Conservation (phyloP, 1,139 yeast genomes). For the Magnusiomyces tetraspermus region DNA sequence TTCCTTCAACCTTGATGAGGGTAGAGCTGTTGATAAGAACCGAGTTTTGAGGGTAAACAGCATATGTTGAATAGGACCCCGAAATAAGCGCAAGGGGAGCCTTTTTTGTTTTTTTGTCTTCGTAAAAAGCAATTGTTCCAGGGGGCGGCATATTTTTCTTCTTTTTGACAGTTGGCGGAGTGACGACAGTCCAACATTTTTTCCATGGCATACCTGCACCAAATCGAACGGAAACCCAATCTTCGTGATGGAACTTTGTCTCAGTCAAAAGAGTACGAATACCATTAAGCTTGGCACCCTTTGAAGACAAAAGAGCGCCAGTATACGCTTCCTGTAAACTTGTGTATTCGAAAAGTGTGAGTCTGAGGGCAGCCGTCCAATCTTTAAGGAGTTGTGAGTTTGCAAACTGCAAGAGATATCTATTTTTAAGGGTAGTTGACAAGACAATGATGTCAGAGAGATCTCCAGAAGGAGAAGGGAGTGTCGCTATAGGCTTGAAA, state of each 20-base stretch:
- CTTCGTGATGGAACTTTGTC: constrained; percentile 78
- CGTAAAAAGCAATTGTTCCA: constrained; percentile 35
- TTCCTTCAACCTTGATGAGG: constrained; percentile 79
- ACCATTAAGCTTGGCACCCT: constrained; percentile 80
- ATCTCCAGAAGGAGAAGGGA: constrained; percentile 56
- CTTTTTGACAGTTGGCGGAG: constrained; percentile 48
- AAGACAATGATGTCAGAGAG: constrained; percentile 72
- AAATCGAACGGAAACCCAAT: constrained; percentile 89
- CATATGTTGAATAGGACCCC: constrained; percentile 66
- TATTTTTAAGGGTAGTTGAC: constrained; percentile 82
- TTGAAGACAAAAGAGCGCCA: constrained; percentile 80
- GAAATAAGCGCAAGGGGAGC: constrained; percentile 74
- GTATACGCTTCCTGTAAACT: constrained; percentile 90
- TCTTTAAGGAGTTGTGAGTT: constrained; percentile 30
- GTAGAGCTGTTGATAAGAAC: constrained; percentile 77
- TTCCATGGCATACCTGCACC: constrained; percentile 99
- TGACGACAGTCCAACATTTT: constrained; percentile 85
- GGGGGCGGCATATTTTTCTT: constrained; percentile 33
- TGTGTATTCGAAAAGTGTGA: constrained; percentile 70
- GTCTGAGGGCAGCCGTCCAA: constrained; percentile 79
- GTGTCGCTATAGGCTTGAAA: constrained; percentile 58
- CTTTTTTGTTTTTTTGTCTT: constrained; percentile 41
- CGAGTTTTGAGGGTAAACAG: constrained; percentile 84
- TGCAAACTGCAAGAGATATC: constrained; percentile 71
- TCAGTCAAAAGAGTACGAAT: constrained; percentile 77